A percentile compares a stretch with the other conserved stretches of the same genome.
These are phyloP conservation scores for Casuarina glauca DNA, from an alignment of 306 rosid genomes.

Conservation along the genomic window DNA sequence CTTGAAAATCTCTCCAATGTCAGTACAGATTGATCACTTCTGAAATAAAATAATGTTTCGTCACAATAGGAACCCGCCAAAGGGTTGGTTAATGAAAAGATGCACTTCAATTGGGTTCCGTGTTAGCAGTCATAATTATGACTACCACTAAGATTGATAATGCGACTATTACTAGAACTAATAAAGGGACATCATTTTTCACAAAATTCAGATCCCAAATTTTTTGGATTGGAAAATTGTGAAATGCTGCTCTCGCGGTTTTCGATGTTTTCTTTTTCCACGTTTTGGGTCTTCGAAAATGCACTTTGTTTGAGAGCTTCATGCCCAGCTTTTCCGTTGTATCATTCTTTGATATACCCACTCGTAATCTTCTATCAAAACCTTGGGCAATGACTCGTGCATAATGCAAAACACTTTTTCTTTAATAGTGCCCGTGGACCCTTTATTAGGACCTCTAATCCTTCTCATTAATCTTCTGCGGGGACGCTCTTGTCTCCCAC, in stretches of 20 bases:
- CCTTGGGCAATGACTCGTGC: not conserved
- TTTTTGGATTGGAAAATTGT: not conserved
- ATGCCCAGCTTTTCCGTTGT: not conserved
- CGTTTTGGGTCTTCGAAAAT: not conserved
- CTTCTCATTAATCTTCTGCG: slow-evolving; percentile 1
- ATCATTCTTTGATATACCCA: not conserved
- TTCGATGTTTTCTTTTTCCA: not conserved
- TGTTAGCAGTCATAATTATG: too few relatives aligned
- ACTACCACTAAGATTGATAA: not conserved
- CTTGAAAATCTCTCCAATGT: not conserved
- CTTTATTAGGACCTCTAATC: slow-evolving; percentile 8
- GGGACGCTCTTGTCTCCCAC: slow-evolving; percentile 12
- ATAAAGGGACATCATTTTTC: not conserved
- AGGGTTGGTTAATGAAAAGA: not conserved
- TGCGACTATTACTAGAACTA: not conserved
- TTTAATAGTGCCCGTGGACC: slow-evolving; percentile 2
- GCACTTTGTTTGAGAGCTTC: not conserved
- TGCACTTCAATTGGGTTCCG: not conserved
- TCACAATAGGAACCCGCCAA: not conserved
- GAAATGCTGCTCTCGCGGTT: not conserved
- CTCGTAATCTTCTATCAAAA: not conserved
- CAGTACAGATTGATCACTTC: not conserved
- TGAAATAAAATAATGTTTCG: not conserved
- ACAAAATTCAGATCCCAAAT: not conserved
- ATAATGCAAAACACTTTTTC: not conserved